Base-by-base conservation (phyloP, 768 basidiomycete genomes). In the Termitomyces titanicus region DNA sequence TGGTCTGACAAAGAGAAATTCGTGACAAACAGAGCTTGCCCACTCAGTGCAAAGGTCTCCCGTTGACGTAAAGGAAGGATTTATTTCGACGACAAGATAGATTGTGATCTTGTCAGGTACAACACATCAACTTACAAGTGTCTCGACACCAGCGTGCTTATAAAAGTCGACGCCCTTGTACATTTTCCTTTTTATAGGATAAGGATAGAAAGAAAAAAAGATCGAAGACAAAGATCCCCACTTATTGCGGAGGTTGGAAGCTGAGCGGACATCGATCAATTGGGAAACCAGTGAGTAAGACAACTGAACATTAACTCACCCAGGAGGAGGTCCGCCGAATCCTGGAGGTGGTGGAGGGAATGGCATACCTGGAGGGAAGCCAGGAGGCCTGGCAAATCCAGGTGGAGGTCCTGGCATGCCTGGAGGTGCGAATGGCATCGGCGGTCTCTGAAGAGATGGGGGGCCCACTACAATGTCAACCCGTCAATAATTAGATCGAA, bases 321-420 rank as follows among this genome's bases (percentile, higher is more conserved):
- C 91, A 62, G 92, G 89, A 55, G 92, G 91, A 60, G 89, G 88
- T 2, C 86, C 88, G 58, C 75, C 81, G 68, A 92, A 91, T 11
- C 89, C 89, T 50, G 89, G 86, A 43, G 91, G 89, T 40, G 90
- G 88, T 50, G 84, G 52, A 46, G 52, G 81, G 74, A 89, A 89
- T 13, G 86, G 82, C 80, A 86, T 85, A 49, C 88, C 87, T 24
- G 86, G 85, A 51, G 89, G 89, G 77, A 91, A 89, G 44, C 90
- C 89, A 48, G 88, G 89, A 24, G 91, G 89, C 49, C 87, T 78
- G 78, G 53, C 37, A 35, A 92, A 92, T 53, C 90, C 90, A 46
- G 91, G 90, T 39, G 92, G 92, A 34, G 89, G 84, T 12, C 89
- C 91, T 25, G 88, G 83, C 90, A 94, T 91, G 18, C 89, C 89